Base-by-base conservation (phyloP, 1,139 yeast species). In the Saccharomyces hybrid region DNA sequence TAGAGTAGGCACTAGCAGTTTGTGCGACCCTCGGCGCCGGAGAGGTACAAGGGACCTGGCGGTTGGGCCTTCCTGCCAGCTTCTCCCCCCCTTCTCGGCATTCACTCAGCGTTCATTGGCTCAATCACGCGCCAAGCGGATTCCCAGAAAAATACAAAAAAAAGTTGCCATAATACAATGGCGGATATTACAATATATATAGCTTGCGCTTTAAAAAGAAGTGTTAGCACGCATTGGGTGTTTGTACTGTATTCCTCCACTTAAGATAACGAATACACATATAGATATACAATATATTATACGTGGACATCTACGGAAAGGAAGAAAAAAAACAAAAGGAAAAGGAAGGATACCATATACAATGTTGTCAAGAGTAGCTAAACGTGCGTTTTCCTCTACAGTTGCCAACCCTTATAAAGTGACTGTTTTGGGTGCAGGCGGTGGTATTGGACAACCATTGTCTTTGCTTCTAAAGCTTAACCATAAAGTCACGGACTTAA, bases 401-500 rank as follows among this genome's bases (percentile, higher is more conserved):
- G 77, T 86, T 59, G 69, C 83, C 58, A 73, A 79, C 62, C 84
- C 86, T 63, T 85, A 84, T 79, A 86, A 86, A 75, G 96, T 90
- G 59, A 81, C 96, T 70, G 96, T 90, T 66, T 80, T 87, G 65
- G 97, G 97, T 74, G 98, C 97, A 66, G 90, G 91, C 65, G 98
- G 99, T 75, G 99, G 99, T 76, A 93, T 93, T 73, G 99, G 99
- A 64, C 99, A 93, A 79, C 99, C 99, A 61, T 79, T 93, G 68
- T 91, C 98, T 50, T 80, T 93, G 63, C 80, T 93, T 68, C 78
- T 91, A 75, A 93, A 93, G 78, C 79, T 88, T 68, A 89, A 91
- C 81, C 83, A 81, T 67, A 83, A 87, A 71, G 95, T 93, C 59
- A 83, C 93, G 53, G 86, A 86, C 68, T 81, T 93, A 73, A 80